Base-by-base conservation (phyloP, 1,284 basidiomycete genomes). In the Lentinula novae-zelandiae region DNA sequence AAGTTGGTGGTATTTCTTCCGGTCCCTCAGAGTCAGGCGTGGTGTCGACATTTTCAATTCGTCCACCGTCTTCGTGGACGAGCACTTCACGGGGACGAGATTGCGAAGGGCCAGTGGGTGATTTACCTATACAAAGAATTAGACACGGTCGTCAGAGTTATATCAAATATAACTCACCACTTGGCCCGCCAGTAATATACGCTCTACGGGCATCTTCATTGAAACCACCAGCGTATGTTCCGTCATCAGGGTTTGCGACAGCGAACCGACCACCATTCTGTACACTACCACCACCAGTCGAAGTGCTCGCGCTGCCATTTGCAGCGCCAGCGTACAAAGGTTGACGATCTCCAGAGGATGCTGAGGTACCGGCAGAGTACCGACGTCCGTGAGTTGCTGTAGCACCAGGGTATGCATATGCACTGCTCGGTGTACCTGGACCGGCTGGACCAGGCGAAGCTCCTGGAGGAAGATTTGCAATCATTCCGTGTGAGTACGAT, bases 1-100 rank as follows among this genome's bases (percentile, higher is more conserved):
- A 68, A 13, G 67, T 68, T 2, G 67, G 67, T 4, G 67, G 67
- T 53, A 67, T 67, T 50, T 68, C 67, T 38, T 66, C 63, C 4
- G 54, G 54, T 7, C 60, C 62, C 42, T 61, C 62, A 9, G 58
- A 42, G 10, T 54, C 60, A n/a, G 46, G 56, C n/a, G 63, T 46
- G n/a, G 5, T 4, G 39, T 40, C 27, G 33, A 15, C 20, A 48
- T 54, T 56, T 31, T 56, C 63, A 15, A 67, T 48, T 1, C 67
- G 63, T 51, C 67, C 67, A 5, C 65, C 67, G 42, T 68, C 67
- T 46, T 65, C 62, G 51, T 68, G 67, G 8, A 68, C 67, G 49
- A 66, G 52, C 5, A 67, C 65, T 34, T 62, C 64, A 27, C 55
- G 22, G 20, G 57, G 31, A 48, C 50, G 46, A 27, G 53, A 53